These are phyloP conservation scores for Ochetophila trinervis DNA, from an alignment of 306 rosid species.

Conservation along the genomic window DNA sequence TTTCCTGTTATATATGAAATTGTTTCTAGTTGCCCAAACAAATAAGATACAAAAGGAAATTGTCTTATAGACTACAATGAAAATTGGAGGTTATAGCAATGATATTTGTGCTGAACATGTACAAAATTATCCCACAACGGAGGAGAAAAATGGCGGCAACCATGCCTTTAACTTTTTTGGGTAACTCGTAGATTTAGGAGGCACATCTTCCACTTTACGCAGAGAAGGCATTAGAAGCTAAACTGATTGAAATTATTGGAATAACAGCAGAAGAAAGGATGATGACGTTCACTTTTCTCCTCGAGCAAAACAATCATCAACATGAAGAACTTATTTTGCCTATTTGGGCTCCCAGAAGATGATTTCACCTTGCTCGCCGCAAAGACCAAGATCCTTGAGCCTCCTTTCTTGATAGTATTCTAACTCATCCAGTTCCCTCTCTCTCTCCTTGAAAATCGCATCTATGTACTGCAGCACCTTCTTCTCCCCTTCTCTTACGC, in stretches of 20 bases:
- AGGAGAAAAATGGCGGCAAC: too few species aligned
- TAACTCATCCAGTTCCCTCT: conserved; percentile 53
- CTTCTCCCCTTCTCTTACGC: conserved; percentile 87
- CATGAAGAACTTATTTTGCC: neutral
- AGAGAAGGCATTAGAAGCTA: neutral
- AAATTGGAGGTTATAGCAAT: too few species aligned
- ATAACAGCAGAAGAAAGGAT: neutral
- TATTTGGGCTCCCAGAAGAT: conserved; percentile 68
- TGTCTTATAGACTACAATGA: too few species aligned
- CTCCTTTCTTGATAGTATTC: conserved; percentile 91
- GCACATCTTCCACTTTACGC: too few species aligned
- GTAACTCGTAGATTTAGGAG: too few species aligned
- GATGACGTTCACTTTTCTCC: neutral
- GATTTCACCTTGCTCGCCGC: conserved; percentile 80
- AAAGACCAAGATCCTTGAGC: conserved; percentile 97
- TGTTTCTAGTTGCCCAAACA: too few species aligned
- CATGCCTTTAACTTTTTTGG: too few species aligned
- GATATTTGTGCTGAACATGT: too few species aligned
- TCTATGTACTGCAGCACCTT: conserved; percentile 71
- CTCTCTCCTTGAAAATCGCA: conserved; percentile 62
- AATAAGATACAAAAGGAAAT: too few species aligned
- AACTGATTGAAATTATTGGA: neutral
- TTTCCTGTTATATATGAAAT: too few species aligned
- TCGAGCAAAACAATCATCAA: neutral
- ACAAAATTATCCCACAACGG: too few species aligned